Evolutionary conservation across 2,329 filamentous ascomycete genomes (phyloP).

Genomic region (Fusarium luffae): DNA sequence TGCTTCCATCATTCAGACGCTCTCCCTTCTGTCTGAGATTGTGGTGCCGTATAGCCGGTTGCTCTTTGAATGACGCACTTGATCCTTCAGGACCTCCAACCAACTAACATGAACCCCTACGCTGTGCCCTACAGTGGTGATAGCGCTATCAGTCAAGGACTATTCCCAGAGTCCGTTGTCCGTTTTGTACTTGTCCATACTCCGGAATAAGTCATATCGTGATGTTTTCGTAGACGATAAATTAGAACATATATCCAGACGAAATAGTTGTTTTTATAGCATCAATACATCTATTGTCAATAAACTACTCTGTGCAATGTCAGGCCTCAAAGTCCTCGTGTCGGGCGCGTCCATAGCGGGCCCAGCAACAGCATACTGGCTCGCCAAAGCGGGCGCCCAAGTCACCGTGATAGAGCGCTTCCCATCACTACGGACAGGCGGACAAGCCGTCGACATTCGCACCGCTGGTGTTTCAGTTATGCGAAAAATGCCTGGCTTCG

Average conservation of each 20-base stretch:
- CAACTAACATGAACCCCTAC: neutral
- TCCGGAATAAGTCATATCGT: neutral
- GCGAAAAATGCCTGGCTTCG: conserved; percentile 53
- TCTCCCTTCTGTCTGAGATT: neutral
- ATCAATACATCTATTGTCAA: neutral
- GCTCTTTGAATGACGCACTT: conserved; percentile 11
- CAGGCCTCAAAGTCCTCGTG: conserved; percentile 43
- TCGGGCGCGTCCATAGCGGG: conserved; percentile 50
- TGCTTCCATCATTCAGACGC: neutral
- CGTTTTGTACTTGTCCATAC: neutral
- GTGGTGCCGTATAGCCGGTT: neutral
- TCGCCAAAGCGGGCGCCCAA: conserved; percentile 43
- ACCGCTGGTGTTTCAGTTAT: conserved; percentile 52
- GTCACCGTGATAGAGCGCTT: conserved; percentile 56
- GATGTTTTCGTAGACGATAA: neutral
- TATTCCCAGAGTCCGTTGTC: conserved; percentile 17
- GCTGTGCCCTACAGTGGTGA: neutral
- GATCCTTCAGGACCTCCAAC: neutral
- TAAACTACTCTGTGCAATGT: conserved; percentile 13
- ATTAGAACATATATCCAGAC: accelerated
- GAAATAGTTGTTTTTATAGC: too few species aligned
- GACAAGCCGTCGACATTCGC: conserved; percentile 54
- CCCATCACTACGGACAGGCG: conserved; percentile 48
- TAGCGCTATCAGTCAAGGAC: neutral
- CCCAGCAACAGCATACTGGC: conserved; percentile 47